phyloP scores from a whole-genome alignment of 2,329 filamentous ascomycete genomes.

The Trichoderma sp. region DNA sequence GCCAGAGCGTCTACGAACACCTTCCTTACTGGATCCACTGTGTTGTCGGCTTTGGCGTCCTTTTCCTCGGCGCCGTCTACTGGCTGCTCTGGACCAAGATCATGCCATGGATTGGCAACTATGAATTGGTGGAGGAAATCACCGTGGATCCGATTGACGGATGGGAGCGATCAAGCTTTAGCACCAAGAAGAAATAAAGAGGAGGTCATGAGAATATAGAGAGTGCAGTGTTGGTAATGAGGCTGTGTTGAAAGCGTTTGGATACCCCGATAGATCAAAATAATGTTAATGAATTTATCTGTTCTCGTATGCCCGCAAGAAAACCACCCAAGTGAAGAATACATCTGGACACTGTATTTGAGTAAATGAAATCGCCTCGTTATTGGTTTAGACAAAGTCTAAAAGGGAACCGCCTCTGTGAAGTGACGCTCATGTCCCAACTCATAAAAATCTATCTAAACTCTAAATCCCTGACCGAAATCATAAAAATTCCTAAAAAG shows the following conservation, averaged over 20 bases:
- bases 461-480: neutral
- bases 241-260: slow-evolving; percentile 2
- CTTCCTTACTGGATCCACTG: slow-evolving; percentile 59
- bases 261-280: slow-evolving; percentile 13
- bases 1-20: slow-evolving; percentile 51
- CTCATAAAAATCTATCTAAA: neutral
- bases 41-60: slow-evolving; percentile 53
- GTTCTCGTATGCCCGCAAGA: neutral
- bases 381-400: neutral
- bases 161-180: slow-evolving; percentile 58
- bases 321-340: neutral
- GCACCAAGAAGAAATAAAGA: slow-evolving; percentile 29
- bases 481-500: neutral
- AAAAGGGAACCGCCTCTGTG: neutral
- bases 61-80: slow-evolving; percentile 52
- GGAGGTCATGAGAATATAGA: neutral
- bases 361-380: neutral
- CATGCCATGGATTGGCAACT: slow-evolving; percentile 49
- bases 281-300: slow-evolving; percentile 12
- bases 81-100: slow-evolving; percentile 55
- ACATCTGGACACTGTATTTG: too few relatives aligned
- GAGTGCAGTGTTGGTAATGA: neutral
- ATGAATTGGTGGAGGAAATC: slow-evolving; percentile 55
- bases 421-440: neutral
- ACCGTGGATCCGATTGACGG: slow-evolving; percentile 57